Evolutionary conservation across 352 stramenopile genomes (phyloP), one percentile per base, ranked within the genome.

Genomic region (Phytophthora sp.): DNA sequence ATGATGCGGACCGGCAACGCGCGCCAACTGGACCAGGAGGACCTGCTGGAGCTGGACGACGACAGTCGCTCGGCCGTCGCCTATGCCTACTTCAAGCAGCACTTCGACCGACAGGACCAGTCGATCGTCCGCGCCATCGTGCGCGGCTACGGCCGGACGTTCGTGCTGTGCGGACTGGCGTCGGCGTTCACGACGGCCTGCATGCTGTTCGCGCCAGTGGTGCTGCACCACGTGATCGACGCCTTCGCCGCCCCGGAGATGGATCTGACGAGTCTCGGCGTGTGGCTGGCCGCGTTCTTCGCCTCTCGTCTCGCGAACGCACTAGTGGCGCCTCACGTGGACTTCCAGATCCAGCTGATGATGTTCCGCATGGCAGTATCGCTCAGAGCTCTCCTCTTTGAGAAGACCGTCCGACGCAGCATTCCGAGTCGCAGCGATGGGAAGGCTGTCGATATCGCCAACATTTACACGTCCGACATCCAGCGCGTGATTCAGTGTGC

Each of bases 381-480:
- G 28, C 23, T 84, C 12, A 74, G 68, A 43, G 57, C 57, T 21
- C 50, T 82, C 26, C 21, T 84, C 7, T 82, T 84, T 35, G 41
- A 62, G 13, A 84, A 82, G 57, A 51, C 67, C 6, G 38, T 80
- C 35, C 69, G 63, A 0, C 55, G 60, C 18, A 60, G 49, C 15
- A 51, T 32, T n/a, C 61, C 71, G n/a, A 43, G 26, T 21, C 45
- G 53, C 27, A 31, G 12, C 13, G 61, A 71, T 2, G 12, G 31
- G 8, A 45, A 50, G 6, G 31, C 54, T 11, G 64, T 69, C 23
- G 89, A 98, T 56, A 91, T 98, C 45, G 80, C 88, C 10, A 99
- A 98, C 53, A 79, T 99, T 4, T 97, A 98, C 62, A 90, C 87
- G 3, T 87, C 97, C 30, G 96, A 99, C 72, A 80, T 90, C 2